These are phyloP conservation scores for Neurospora cerealis DNA, from an alignment of 495 filamentous ascomycete genomes.

Conservation along the genomic window DNA sequence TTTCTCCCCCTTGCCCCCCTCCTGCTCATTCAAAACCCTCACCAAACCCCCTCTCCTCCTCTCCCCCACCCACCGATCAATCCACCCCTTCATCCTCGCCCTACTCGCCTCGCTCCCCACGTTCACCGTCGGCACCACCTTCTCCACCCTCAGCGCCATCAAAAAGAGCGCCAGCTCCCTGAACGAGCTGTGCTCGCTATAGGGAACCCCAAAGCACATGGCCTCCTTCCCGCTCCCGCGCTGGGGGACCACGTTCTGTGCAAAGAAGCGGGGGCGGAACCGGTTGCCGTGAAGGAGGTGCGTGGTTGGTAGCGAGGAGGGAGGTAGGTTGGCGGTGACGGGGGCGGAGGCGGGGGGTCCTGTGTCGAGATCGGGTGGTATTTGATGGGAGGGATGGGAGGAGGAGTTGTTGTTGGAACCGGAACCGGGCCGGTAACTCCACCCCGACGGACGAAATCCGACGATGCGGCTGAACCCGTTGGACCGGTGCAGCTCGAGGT, in stretches of 20 bases:
- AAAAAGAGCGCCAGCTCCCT: constrained; percentile 89
- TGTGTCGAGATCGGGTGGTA: neutral
- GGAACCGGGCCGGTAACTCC: constrained; percentile 64
- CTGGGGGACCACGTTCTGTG: constrained; percentile 60
- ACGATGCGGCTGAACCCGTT: constrained; percentile 69
- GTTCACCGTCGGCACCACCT: constrained; percentile 90
- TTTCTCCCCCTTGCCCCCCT: constrained; percentile 15
- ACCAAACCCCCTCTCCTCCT: constrained; percentile 72
- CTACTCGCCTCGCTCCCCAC: constrained; percentile 55
- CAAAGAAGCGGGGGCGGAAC: constrained; percentile 62
- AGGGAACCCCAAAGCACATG: constrained; percentile 84
- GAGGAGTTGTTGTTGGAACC: neutral
- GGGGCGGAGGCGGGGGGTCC: constrained; percentile 2
- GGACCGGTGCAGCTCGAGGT: constrained; percentile 64
- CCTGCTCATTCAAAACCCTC: constrained; percentile 27
- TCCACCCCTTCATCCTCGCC: constrained; percentile 83
- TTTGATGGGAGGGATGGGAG: constrained; percentile 17
- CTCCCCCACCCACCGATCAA: constrained; percentile 79
- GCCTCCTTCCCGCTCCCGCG: constrained; percentile 67
- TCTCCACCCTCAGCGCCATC: constrained; percentile 75
- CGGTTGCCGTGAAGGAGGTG: constrained; percentile 61
- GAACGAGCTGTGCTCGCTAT: constrained; percentile 91
- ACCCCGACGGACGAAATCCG: constrained; percentile 86
- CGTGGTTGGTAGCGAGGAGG: constrained; percentile 23
- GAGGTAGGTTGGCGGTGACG: constrained; percentile 23